Evolutionary conservation across 1,284 basidiomycete genomes (phyloP), one percentile per base, ranked within the genome.

Genomic region (Cryptococcus sp.): DNA sequence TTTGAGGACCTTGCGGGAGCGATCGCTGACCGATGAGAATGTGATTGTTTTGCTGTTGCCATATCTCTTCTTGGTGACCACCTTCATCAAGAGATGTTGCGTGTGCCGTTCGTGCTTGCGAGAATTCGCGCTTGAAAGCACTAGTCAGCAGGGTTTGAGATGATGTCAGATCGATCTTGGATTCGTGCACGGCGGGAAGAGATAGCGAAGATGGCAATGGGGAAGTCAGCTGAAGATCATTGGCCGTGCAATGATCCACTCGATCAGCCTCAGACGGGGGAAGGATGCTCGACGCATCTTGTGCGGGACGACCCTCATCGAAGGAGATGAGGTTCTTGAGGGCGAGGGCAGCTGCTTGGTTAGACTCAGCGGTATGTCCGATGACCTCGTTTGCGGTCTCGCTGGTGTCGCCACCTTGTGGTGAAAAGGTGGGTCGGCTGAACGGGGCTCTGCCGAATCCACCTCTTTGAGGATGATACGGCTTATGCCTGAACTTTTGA

Each of bases 41-140:
- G 47, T 57, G 55, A 19, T 48, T 51, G 27, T 46, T 22, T 35
- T 57, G 50, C 10, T 15, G 23, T 17, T 20, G 27, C 50, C 42
- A 31, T 3, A 47, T n/a, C 3, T 51, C 23, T 25, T 49, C 42
- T 22, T 50, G 46, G 25, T 45, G 10, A 19, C 23, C 20, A 23
- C 40, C 20, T 8, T 38, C 46, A 5, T 38, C 22, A 25, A 44
- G 39, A 3, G 46, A 53, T 16, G 51, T 48, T 38, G 47, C 47
- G 22, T 51, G 15, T 39, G 42, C n/a, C 22, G 31, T 39, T 47
- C 42, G 49, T 13, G 52, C 51, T 13, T 46, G 27, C 1, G 51
- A 48, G n/a, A 50, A 57, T 46, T 61, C 53, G 5, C 47, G 46
- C 20, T 57, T 50, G 35, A 56, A 61, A 5, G 59, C 55, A 23